Base-by-base conservation (phyloP, 192 early-diverging fungal species). In the Coemansia sp. region DNA sequence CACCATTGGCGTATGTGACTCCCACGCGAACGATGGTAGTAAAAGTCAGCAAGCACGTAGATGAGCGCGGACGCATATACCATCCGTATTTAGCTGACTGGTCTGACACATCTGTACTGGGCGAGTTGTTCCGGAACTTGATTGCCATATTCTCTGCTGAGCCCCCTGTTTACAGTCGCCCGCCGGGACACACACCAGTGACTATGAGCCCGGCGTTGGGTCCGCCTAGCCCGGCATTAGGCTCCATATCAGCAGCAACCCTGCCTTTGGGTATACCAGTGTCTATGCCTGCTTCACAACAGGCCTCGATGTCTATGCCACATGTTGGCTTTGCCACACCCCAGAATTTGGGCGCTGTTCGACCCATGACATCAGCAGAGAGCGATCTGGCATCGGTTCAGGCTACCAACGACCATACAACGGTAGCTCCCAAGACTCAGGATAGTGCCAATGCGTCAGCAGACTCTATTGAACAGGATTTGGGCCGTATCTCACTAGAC, bases 11-110 rank as follows among this genome's bases (percentile, higher is more conserved):
- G 3, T 94, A 91, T 71, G 96, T 98, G 32, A 91, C 87, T 21
- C 96, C 96, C 26, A 98, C 96, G 19, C 84, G 88, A 8, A 85
- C 79, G 42, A 98, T 98, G 96, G 77, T 93, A 6, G 88, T 98
- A 13, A 89, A 87, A 68, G 85, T 89, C 37, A 86, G 91, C 37
- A 89, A 89, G 70, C 86, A 92, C 82, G 95, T 98, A n/a, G 94
- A 97, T 73, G 74, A 86, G 57, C 87, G 86, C 37, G 95, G 96
- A 4, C 74, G 87, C 55, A 87, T 95, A 40, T 92, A 91, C 72
- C 95, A 96, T 59, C 91, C 93, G 40, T 95, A 93, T 69, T 82
- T 96, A 66, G 86, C 90, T 3, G 74, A 84, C 64, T 96, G 96
- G 96, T 46, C 73, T 13, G 42, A 46, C 10, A 39, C 62, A 16